Base-by-base conservation (phyloP, 495 filamentous ascomycete genomes). In the Bacidia rubella region DNA sequence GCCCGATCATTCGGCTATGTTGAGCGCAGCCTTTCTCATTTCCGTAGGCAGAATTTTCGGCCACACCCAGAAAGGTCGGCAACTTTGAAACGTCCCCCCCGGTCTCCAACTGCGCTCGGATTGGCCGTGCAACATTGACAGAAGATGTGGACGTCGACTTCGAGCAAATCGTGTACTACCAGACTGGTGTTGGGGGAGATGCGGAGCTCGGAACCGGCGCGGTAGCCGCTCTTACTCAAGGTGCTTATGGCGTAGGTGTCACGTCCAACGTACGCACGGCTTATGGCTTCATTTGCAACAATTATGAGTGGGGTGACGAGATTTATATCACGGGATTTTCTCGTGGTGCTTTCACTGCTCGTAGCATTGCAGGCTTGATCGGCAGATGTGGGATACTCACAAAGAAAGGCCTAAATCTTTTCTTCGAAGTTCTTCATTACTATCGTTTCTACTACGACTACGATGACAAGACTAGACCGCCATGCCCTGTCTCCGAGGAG, bases 321-420 rank as follows among this genome's bases (percentile, higher is more conserved):
- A 73, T 81, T 23, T 74, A 70, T 62, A 71, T 76, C 50, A 70
- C 80, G 47, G 77, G 77, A 1, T 81, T 80, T 63, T 79, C 75
- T 1, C 65, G 77, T 11, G 77, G 77, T 3, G 76, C 77, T 1
- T 81, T 69, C 54, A 78, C 77, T 0, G 77, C 71, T 1, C 68
- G 77, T 1, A 66, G 70, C 11, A 66, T 77, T 20, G 75, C 74
- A 15, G 77, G 74, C 0, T 54, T 81, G 0, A 69, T 80, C 11
- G 68, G 62, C 1, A 58, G 71, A 29, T 61, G 78, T 50, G 78
- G 78, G 1, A 47, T 54, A 20, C 47, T 41, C 52, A 53, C 55
- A 27, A 58, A 63, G 22, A 49, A n/a, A n/a, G n/a, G 5, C 29
- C 7, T 35, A 35, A 35, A 15, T 35, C 29, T 35, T 7, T 35